Evolutionary conservation across 441 rosid genomes (phyloP).

Genomic region (Cnidoscolus chayamansa): DNA sequence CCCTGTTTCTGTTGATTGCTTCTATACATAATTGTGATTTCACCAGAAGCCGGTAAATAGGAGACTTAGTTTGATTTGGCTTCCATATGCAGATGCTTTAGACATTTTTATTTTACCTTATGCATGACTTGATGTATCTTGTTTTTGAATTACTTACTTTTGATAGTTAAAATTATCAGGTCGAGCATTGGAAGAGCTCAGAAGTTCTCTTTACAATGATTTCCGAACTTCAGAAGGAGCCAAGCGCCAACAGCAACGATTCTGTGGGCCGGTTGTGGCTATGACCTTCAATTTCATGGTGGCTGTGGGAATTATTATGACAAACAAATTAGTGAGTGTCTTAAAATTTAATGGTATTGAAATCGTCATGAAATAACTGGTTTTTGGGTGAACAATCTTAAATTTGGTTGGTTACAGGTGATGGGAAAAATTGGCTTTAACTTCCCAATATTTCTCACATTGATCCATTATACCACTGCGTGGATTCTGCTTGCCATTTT

Average conservation of each 20-base stretch:
- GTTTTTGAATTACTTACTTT: neutral
- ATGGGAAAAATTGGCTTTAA: conserved; percentile 81
- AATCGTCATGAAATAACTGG: too few relatives aligned
- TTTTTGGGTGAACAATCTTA: too few relatives aligned
- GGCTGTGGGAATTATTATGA: conserved; percentile 76
- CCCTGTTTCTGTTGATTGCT: neutral
- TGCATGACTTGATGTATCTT: neutral
- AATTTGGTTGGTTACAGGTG: conserved; percentile 43
- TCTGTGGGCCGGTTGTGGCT: conserved; percentile 75
- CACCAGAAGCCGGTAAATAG: neutral
- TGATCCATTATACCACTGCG: conserved; percentile 69
- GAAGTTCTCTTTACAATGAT: conserved; percentile 73
- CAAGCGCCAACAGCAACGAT: conserved; percentile 73
- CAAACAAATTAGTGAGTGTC: conserved; percentile 65
- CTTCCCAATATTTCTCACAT: conserved; percentile 76
- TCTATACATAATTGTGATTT: too few relatives aligned
- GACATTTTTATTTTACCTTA: neutral
- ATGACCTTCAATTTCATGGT: conserved; percentile 88
- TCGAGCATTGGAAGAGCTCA: conserved; percentile 73
- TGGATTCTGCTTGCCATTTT: conserved; percentile 82
- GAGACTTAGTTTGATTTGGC: neutral
- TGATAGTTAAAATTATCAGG: conserved; percentile 35
- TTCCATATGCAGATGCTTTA: neutral
- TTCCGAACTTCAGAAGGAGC: conserved; percentile 84
- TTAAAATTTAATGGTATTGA: too few relatives aligned